Conservation (phyloP, 2,329 filamentous ascomycete species). For the Calonectria hongkongensis region DNA sequence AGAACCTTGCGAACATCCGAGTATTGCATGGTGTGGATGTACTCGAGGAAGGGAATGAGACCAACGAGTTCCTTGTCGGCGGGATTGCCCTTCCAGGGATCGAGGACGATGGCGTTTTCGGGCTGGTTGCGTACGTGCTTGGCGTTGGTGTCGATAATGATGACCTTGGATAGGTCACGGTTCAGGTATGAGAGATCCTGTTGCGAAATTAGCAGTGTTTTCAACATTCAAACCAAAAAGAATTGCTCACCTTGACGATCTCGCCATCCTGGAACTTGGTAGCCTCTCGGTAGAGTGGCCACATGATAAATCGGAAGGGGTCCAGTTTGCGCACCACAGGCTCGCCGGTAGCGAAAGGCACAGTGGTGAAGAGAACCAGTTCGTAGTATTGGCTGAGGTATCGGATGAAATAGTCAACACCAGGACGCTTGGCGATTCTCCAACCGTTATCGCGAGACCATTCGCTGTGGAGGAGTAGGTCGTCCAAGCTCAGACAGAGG, state of each 20-base stretch:
- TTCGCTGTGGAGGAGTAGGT: conserved; percentile 94
- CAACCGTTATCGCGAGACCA: conserved; percentile 97
- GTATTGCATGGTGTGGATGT: conserved; percentile 94
- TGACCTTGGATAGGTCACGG: conserved; percentile 94
- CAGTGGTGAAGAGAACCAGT: conserved; percentile 94
- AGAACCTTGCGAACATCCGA: conserved; percentile 90
- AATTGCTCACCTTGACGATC: conserved; percentile 87
- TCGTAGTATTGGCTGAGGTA: conserved; percentile 99
- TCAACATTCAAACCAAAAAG: neutral
- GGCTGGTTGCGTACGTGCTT: conserved; percentile 91
- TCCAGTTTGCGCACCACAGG: conserved; percentile 95
- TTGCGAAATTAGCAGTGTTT: conserved; percentile 41
- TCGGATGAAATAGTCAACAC: conserved; percentile 96
- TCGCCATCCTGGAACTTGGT: conserved; percentile 97
- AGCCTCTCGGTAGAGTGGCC: conserved; percentile 96
- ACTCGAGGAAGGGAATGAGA: conserved; percentile 97
- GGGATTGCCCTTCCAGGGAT: conserved; percentile 90
- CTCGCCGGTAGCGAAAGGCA: conserved; percentile 89
- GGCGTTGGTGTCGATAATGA: conserved; percentile 92
- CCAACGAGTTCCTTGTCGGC: conserved; percentile 91
- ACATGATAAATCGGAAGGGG: conserved; percentile 95
- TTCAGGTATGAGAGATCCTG: conserved; percentile 98
- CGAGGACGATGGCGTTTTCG: conserved; percentile 95
- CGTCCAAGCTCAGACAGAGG: conserved; percentile 92
- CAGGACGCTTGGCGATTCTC: conserved; percentile 95